These are phyloP conservation scores for Hypoxylon subgilvum DNA, from an alignment of 495 filamentous ascomycete genomes.

Conservation along the genomic window DNA sequence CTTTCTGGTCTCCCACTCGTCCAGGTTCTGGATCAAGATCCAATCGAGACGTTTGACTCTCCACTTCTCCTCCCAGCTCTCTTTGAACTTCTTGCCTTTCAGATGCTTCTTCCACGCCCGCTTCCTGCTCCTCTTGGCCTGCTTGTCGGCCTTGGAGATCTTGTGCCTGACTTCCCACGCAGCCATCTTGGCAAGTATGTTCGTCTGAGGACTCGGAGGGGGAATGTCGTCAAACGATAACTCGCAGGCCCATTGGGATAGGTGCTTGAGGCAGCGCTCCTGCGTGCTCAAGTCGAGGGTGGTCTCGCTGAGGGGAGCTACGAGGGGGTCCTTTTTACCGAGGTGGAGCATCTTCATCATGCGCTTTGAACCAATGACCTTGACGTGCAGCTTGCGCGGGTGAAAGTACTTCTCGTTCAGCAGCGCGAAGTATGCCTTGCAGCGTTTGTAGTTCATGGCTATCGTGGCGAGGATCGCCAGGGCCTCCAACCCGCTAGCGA, in stretches of 20 bases:
- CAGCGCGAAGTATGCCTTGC: slow-evolving; percentile 13
- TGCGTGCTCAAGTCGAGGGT: slow-evolving; percentile 22
- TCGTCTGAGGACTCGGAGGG: slow-evolving; percentile 23
- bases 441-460: slow-evolving; percentile 17
- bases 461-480: slow-evolving; percentile 9
- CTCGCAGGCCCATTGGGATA: slow-evolving; percentile 23
- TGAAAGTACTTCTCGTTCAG: slow-evolving; percentile 37
- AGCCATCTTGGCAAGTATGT: slow-evolving; percentile 27
- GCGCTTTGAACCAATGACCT: slow-evolving; percentile 21
- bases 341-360: slow-evolving; percentile 27
- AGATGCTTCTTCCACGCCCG: slow-evolving; percentile 33
- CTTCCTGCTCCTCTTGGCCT: slow-evolving; percentile 14
- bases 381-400: slow-evolving; percentile 32
- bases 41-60: slow-evolving; percentile 29
- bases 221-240: slow-evolving; percentile 37
- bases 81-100: slow-evolving; percentile 34
- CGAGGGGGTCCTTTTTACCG: slow-evolving; percentile 25
- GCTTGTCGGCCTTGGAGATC: slow-evolving; percentile 20
- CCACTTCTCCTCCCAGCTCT: slow-evolving; percentile 13
- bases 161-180: slow-evolving; percentile 34
- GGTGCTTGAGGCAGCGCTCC: slow-evolving; percentile 30
- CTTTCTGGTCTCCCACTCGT: slow-evolving; percentile 27
- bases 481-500: slow-evolving; percentile 15
- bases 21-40: slow-evolving; percentile 34
- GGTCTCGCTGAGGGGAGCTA: slow-evolving; percentile 28